Evolutionary conservation across 257 asterid genomes (phyloP).

Genomic region (Petunia secreta): DNA sequence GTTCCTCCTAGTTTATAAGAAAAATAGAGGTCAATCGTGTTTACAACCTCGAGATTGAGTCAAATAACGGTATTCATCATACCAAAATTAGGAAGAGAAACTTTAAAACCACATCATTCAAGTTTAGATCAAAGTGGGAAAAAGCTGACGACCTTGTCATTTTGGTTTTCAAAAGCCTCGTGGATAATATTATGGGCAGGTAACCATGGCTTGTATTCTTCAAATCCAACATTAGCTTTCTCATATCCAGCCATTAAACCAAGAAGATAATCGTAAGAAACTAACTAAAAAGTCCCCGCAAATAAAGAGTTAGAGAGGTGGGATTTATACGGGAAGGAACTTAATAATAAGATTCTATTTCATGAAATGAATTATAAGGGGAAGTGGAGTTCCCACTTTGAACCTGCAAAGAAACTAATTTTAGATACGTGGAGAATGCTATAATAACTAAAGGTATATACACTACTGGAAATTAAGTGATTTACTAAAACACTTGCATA

Average conservation of each 20-base stretch:
- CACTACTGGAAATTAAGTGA: too few species aligned
- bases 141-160: conserved; percentile 20
- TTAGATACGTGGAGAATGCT: conserved; percentile 22
- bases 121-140: background rate
- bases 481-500: too few species aligned
- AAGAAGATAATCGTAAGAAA: conserved; percentile 17
- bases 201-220: conserved; percentile 45
- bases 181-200: conserved; percentile 29
- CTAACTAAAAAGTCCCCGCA: background rate
- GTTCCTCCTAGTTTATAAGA: too few species aligned
- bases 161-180: conserved; percentile 18
- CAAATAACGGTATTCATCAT: too few species aligned
- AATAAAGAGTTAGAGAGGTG: background rate
- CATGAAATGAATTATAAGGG: too few species aligned
- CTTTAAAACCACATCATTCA: background rate
- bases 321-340: background rate
- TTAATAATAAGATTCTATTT: too few species aligned
- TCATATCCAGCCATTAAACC: conserved; percentile 32
- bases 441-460: too few species aligned
- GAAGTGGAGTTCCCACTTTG: conserved; percentile 50
- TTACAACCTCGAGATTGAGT: too few species aligned
- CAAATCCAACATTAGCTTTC: conserved; percentile 37
- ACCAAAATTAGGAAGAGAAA: too few species aligned
- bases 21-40: too few species aligned
- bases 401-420: conserved; percentile 67